Conservation (phyloP, 2,329 filamentous ascomycete genomes). For the Coniochaeta ligniaria region DNA sequence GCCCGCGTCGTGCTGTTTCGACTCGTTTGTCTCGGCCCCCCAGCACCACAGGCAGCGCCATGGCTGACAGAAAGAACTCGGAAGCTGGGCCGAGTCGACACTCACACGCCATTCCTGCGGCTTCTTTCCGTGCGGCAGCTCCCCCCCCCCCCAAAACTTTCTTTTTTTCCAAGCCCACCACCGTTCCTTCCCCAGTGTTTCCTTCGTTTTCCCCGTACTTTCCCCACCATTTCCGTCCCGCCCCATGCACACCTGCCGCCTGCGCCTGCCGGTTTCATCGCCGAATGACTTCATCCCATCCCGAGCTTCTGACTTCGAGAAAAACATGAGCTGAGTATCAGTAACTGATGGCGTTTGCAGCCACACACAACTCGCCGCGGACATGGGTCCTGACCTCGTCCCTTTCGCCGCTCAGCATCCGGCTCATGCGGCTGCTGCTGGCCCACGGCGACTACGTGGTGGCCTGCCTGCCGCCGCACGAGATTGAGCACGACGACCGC, state of each 20-base stretch:
- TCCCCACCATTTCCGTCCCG: background rate
- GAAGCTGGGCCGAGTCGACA: slow-evolving; percentile 34
- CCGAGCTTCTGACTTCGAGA: background rate
- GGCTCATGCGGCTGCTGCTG: slow-evolving; percentile 72
- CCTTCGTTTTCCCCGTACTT: background rate
- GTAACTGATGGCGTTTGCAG: slow-evolving; percentile 34
- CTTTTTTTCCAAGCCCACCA: slow-evolving; percentile 16
- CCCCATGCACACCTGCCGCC: background rate
- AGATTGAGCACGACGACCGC: slow-evolving; percentile 70
- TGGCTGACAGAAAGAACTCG: slow-evolving; percentile 38
- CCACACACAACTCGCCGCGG: slow-evolving; percentile 66
- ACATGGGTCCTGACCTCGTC: slow-evolving; percentile 91
- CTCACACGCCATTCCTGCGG: slow-evolving; percentile 35
- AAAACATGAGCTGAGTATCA: background rate
- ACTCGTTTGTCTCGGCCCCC: background rate
- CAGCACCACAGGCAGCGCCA: slow-evolving; percentile 15
- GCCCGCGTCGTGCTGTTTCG: background rate
- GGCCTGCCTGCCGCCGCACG: slow-evolving; percentile 70
- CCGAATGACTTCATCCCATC: background rate
- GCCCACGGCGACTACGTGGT: slow-evolving; percentile 89
- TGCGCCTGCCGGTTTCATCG: background rate
- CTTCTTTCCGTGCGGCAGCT: slow-evolving; percentile 42
- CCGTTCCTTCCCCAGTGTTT: slow-evolving; percentile 9
- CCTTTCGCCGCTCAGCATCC: slow-evolving; percentile 76
- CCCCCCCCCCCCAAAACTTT: slow-evolving; percentile 4